Percentiles rank a stretch among this genome's conserved stretches.
phyloP scores from a whole-genome alignment of 106 monocot species.

The Platanthera guangdongensis region DNA sequence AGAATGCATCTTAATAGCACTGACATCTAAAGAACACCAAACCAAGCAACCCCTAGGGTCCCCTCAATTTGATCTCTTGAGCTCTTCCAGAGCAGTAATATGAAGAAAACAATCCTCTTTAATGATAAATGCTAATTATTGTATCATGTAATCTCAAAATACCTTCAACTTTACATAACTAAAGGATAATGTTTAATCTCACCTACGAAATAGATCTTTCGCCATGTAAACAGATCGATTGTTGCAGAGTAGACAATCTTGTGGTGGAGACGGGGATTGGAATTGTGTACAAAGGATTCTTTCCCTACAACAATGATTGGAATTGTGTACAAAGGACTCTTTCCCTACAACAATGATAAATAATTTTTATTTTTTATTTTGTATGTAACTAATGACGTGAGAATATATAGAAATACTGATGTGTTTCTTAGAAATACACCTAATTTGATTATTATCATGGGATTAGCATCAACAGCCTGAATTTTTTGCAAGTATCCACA shows the following conservation, averaged over 20 bases:
- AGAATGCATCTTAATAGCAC: too few species aligned
- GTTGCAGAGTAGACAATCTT: neutral
- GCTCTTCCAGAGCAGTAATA: neutral
- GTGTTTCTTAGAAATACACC: neutral
- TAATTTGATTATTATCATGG: too few species aligned
- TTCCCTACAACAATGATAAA: neutral
- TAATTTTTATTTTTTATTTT: neutral
- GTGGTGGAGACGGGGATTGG: neutral
- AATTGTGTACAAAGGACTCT: neutral
- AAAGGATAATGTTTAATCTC: neutral
- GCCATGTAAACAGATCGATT: neutral
- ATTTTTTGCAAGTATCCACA: too few species aligned
- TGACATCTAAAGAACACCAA: too few species aligned
- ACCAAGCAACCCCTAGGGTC: too few species aligned
- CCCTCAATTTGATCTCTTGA: neutral
- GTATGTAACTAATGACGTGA: neutral
- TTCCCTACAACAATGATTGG: neutral
- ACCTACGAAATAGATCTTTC: neutral
- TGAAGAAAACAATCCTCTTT: neutral
- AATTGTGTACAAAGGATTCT: neutral
- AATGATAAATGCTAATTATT: neutral
- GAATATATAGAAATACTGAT: neutral
- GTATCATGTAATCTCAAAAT: neutral
- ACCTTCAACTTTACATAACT: neutral
- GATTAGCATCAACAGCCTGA: too few species aligned